Base-by-base conservation (phyloP, 2,329 filamentous ascomycete species). In the Xylaria arbuscula region DNA sequence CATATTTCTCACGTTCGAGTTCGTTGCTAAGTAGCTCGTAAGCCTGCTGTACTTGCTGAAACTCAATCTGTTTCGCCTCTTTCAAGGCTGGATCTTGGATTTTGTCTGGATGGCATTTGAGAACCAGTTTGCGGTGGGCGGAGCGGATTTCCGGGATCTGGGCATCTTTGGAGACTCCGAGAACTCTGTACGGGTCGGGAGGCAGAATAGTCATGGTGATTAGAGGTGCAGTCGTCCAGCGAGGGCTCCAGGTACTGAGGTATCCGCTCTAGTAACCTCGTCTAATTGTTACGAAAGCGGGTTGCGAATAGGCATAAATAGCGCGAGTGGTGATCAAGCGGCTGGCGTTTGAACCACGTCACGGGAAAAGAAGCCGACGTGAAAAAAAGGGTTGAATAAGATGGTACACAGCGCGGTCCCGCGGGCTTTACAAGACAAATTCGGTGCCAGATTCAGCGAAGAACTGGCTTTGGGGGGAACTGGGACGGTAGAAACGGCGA, bases 71-170 rank as follows among this genome's bases (percentile, higher is more conserved):
- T 80, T 94, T 97, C 74, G 89, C 83, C 67, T 89, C 88, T 81
- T 96, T 97, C 75, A 92, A 84, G 17, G 88, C 84, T 62, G 91
- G 89, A 76, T 97, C 88, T 73, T 93, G 90, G 70, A 97, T 89
- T 82, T 97, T 97, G 84, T 98, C 94, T 40, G 94, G 94, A 75
- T 98, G 94, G 78, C 92, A 94, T 80, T 92, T 93, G 74, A 97
- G 87, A 42, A 93, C 93, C 48, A 97, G 89, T 80, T 97, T 97
- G 75, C 92, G 90, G 82, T 97, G 90, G 17, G 93, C 91, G 60
- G 88, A 87, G 76, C 93, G 91, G 79, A 98, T 95, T 73, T 91
- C 88, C 56, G 89, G 74, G 50, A 89, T 78, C 69, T 92, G 88
- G 56, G 93, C 92, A 80, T 91, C 88, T 77, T 88, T 91, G 69